These are phyloP conservation scores for Salix arbutifolia DNA, from an alignment of 345 rosid genomes.

Conservation along the genomic window DNA sequence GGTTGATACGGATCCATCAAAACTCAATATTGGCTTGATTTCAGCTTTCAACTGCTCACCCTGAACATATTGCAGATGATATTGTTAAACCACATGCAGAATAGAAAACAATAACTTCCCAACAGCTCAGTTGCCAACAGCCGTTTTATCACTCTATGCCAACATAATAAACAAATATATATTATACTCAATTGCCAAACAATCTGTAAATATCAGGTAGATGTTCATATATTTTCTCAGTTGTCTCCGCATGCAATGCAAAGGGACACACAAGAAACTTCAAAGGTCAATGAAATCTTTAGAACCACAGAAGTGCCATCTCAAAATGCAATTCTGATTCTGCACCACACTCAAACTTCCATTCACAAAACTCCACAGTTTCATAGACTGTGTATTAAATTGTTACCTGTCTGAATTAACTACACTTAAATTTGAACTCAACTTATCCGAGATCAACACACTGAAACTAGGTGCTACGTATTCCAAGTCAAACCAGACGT, in stretches of 20 bases:
- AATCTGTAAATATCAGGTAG: not conserved
- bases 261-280: not conserved
- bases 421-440: not conserved
- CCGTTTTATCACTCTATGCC: not conserved
- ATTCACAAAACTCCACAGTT: slow-evolving; percentile 26
- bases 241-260: not conserved
- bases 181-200: not conserved
- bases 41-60: slow-evolving; percentile 8
- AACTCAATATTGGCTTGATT: not conserved
- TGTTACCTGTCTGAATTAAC: not conserved
- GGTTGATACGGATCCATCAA: not conserved
- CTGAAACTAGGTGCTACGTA: not conserved
- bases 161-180: not conserved
- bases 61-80: not conserved
- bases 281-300: not conserved
- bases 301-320: not conserved
- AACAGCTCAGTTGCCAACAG: not conserved
- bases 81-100: not conserved
- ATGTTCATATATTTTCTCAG: not conserved
- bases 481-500: not conserved
- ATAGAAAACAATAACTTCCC: not conserved
- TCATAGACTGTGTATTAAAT: not conserved
- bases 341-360: slow-evolving; percentile 38
- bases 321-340: slow-evolving; percentile 10
- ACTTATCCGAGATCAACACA: not conserved